These are phyloP conservation scores for Microbotryomycetes sp. DNA, from an alignment of 1,284 basidiomycete genomes.

Conservation along the genomic window DNA sequence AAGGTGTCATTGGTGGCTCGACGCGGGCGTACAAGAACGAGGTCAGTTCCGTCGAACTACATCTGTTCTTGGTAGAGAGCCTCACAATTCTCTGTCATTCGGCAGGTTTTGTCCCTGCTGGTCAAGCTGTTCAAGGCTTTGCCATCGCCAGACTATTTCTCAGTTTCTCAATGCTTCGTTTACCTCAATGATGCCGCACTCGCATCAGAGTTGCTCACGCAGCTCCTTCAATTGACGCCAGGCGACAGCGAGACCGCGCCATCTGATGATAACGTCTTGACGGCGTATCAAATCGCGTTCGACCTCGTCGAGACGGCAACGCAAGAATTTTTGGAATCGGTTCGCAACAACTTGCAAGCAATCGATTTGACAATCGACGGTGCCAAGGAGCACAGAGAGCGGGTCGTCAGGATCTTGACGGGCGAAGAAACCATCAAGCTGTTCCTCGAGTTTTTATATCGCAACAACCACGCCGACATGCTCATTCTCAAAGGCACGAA, in stretches of 20 bases:
- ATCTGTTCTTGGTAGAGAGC: not conserved
- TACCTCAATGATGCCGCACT: slow-evolving; percentile 70
- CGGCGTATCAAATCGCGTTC: slow-evolving; percentile 89
- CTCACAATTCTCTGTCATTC: not conserved
- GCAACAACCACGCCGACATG: slow-evolving; percentile 86
- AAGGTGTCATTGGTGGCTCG: slow-evolving; percentile 21
- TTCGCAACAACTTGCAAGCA: slow-evolving; percentile 39
- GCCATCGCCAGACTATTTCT: slow-evolving; percentile 61
- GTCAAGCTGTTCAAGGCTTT: slow-evolving; percentile 72
- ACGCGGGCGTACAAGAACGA: slow-evolving; percentile 61
- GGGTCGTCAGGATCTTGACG: slow-evolving; percentile 54
- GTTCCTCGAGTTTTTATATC: slow-evolving; percentile 86
- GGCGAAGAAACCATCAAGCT: slow-evolving; percentile 84
- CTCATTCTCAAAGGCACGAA: slow-evolving; percentile 86
- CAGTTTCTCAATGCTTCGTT: slow-evolving; percentile 78
- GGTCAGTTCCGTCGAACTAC: slow-evolving; percentile 44
- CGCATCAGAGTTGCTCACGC: slow-evolving; percentile 61
- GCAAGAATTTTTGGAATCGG: slow-evolving; percentile 76
- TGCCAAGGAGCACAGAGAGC: slow-evolving; percentile 61
- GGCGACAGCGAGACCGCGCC: not conserved
- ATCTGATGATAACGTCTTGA: slow-evolving; percentile 52
- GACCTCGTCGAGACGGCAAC: slow-evolving; percentile 87
- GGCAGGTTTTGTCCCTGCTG: slow-evolving; percentile 48
- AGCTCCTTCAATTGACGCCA: slow-evolving; percentile 48
- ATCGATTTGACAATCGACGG: slow-evolving; percentile 43